Evolutionary conservation across 148 eudicot species (phyloP).

Genomic region (Nepenthes mirabilis): DNA sequence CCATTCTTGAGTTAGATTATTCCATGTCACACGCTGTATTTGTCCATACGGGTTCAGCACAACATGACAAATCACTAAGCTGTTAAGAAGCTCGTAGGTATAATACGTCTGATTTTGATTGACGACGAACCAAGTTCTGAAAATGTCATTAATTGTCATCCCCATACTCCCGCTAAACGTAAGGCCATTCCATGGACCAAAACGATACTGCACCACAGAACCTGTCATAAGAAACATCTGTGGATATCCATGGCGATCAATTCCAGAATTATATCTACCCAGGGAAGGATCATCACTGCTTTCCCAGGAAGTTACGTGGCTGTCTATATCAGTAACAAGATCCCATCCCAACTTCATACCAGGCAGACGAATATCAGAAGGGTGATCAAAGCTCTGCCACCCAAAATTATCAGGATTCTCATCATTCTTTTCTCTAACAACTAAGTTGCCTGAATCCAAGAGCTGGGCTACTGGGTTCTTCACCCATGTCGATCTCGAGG

Average conservation of each 20-base stretch:
- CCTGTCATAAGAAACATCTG: not conserved
- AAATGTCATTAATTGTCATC: not conserved
- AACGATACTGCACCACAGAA: not conserved
- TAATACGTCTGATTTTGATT: not conserved
- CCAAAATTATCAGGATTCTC: not conserved
- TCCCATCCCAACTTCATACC: conserved; percentile 1
- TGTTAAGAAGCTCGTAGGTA: not conserved
- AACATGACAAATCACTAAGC: not conserved
- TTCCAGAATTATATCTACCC: not conserved
- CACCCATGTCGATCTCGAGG: not conserved
- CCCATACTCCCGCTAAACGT: not conserved
- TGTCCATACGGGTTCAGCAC: not conserved
- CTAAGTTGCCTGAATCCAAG: conserved; percentile 29
- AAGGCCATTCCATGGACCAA: conserved; percentile 10
- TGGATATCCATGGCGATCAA: not conserved
- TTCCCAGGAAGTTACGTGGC: not conserved
- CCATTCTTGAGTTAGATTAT: conserved; percentile 21
- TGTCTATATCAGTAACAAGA: not conserved
- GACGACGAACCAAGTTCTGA: not conserved
- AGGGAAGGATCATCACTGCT: not conserved
- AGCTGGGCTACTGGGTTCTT: conserved; percentile 16
- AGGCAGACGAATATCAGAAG: not conserved
- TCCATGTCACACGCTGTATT: conserved; percentile 12
- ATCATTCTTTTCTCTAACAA: conserved; percentile 8
- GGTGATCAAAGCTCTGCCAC: conserved; percentile 37